Percentiles rank a stretch among this genome's conserved stretches.
Conservation (phyloP, 371 early-diverging fungal species). For the Batkoa obscura region DNA sequence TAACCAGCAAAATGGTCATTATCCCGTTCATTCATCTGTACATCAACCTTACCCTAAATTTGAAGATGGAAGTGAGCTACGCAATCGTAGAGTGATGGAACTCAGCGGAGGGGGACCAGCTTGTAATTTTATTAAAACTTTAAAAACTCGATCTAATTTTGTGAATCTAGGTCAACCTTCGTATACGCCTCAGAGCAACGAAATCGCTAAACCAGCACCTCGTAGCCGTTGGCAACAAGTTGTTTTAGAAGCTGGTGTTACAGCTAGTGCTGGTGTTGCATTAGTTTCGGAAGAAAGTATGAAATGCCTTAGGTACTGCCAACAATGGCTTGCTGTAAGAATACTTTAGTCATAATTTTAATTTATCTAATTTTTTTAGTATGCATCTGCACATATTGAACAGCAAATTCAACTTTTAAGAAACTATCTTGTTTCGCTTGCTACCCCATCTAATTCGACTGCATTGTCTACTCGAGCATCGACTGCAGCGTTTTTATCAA, state of each 20-base stretch:
- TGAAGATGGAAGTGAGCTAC: background rate
- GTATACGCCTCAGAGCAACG: conserved; percentile 7
- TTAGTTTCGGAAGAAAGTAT: conserved; percentile 61
- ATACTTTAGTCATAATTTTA: background rate
- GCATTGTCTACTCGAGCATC: conserved; percentile 11
- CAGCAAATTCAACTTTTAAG: conserved; percentile 54
- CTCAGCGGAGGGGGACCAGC: background rate
- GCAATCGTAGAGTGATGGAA: background rate
- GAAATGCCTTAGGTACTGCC: conserved; percentile 54
- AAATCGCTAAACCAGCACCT: conserved; percentile 6
- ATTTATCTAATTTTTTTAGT: conserved; percentile 17
- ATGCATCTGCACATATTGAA: conserved; percentile 65
- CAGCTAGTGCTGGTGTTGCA: conserved; percentile 48
- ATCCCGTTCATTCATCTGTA: background rate
- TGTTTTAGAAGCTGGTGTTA: conserved; percentile 42
- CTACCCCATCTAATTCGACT: conserved; percentile 15
- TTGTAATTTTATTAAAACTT: background rate
- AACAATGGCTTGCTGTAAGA: conserved; percentile 52
- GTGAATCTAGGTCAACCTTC: background rate
- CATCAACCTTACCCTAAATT: no score
- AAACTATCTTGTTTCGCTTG: conserved; percentile 34
- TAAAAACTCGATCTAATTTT: conserved; percentile 2
- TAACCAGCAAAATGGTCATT: background rate
- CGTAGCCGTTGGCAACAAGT: conserved; percentile 51
- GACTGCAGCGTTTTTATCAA: conserved; percentile 22